These are phyloP conservation scores for Triticum monococcum DNA, from an alignment of 176 grass and related monocot genomes.

Conservation along the genomic window DNA sequence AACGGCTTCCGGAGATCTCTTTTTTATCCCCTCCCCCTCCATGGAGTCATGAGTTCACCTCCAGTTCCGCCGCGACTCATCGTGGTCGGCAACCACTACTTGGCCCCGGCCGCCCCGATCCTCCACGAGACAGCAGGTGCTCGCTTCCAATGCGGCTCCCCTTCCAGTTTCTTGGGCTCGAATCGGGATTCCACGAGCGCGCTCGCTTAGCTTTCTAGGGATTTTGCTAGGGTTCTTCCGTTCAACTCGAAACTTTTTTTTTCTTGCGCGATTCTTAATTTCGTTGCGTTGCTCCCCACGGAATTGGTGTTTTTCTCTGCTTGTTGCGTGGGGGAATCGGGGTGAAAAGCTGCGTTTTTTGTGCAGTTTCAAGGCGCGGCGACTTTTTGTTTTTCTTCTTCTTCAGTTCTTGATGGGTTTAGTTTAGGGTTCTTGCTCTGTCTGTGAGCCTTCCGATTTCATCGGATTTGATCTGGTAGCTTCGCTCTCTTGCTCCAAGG, in stretches of 20 bases:
- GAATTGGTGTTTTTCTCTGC: slow-evolving; percentile 25
- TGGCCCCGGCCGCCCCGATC: slow-evolving; percentile 1
- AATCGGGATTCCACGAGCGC: slow-evolving; percentile 8
- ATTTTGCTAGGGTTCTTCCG: slow-evolving; percentile 26
- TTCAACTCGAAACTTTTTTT: neutral
- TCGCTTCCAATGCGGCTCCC: slow-evolving; percentile 8
- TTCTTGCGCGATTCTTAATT: neutral
- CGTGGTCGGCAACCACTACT: slow-evolving; percentile 20
- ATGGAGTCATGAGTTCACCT: slow-evolving; percentile 14
- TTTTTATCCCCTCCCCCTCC: slow-evolving; percentile 17
- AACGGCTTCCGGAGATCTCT: slow-evolving; percentile 4
- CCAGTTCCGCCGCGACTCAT: neutral
- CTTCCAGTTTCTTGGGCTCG: slow-evolving; percentile 21
- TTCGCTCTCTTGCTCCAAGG: slow-evolving; percentile 18
- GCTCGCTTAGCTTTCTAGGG: neutral
- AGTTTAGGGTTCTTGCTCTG: slow-evolving; percentile 31
- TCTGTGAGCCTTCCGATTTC: slow-evolving; percentile 5
- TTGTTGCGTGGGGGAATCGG: slow-evolving; percentile 24
- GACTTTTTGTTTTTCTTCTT: neutral
- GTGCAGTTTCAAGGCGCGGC: slow-evolving; percentile 15
- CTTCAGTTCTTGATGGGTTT: slow-evolving; percentile 25
- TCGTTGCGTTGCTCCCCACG: neutral
- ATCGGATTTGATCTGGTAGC: slow-evolving; percentile 22
- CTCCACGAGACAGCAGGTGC: neutral
- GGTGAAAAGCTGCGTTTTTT: slow-evolving; percentile 30